A percentile compares a stretch with the other conserved stretches of the same genome.
phyloP scores from a whole-genome alignment of 2,329 filamentous ascomycete genomes.

The Alternaria conjuncta region DNA sequence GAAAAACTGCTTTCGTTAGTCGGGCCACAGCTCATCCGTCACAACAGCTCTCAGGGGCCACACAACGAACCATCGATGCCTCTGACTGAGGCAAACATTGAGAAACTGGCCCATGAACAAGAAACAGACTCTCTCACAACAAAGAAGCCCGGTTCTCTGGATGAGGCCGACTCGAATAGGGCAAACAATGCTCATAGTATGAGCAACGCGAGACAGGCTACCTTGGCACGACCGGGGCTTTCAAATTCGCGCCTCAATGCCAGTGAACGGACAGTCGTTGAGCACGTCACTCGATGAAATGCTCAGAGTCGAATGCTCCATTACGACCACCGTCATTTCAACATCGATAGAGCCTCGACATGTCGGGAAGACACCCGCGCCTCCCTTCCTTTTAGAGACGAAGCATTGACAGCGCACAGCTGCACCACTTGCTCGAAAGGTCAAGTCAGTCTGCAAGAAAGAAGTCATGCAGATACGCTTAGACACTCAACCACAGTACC shows the following conservation, averaged over 20 bases:
- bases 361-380: conserved; percentile 1
- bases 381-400: conserved; percentile 12
- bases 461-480: conserved; percentile 1
- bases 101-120: conserved; percentile 40
- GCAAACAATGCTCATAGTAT: conserved; percentile 25
- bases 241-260: conserved; percentile 21
- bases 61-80: conserved; percentile 34
- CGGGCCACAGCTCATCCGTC: conserved; percentile 42
- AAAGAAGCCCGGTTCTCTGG: conserved; percentile 18
- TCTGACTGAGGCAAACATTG: conserved; percentile 48
- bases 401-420: conserved; percentile 4
- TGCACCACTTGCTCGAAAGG: conserved; percentile 1
- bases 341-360: not conserved
- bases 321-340: conserved; percentile 6
- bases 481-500: not conserved
- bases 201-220: conserved; percentile 20
- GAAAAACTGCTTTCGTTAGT: conserved; percentile 61
- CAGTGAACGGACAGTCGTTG: conserved; percentile 38
- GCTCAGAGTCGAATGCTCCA: not conserved
- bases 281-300: conserved; percentile 13
- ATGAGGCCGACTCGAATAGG: conserved; percentile 21
- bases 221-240: conserved; percentile 26
- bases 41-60: conserved; percentile 25
- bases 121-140: conserved; percentile 24
- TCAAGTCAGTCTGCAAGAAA: conserved; percentile 1